Evolutionary conservation across 2,329 filamentous ascomycete genomes (phyloP).

Genomic region (Penicillium janthinellum): DNA sequence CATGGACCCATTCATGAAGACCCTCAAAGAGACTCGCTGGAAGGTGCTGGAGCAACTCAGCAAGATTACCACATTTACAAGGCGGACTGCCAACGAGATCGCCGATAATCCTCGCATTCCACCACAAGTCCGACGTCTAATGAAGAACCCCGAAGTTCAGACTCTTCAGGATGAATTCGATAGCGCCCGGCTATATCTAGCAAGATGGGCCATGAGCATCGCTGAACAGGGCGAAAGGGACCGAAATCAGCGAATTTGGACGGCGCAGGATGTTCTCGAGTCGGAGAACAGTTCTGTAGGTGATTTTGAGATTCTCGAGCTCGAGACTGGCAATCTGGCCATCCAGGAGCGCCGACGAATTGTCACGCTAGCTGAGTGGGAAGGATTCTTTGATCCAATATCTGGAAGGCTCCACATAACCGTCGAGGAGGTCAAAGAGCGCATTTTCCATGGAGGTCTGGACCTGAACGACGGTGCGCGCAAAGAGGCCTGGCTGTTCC

Average conservation of each 20-base stretch:
- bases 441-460: conserved; percentile 93
- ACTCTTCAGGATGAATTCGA: conserved; percentile 97
- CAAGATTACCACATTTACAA: conserved; percentile 94
- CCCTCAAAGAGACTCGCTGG: conserved; percentile 93
- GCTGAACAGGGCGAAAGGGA: conserved; percentile 95
- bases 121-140: conserved; percentile 78
- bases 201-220: conserved; percentile 97
- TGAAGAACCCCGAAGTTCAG: conserved; percentile 92
- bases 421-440: conserved; percentile 89
- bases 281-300: conserved; percentile 94
- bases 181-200: conserved; percentile 89
- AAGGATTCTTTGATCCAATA: conserved; percentile 77
- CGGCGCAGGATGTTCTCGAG: conserved; percentile 85
- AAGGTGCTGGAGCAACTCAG: conserved; percentile 95
- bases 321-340: conserved; percentile 71
- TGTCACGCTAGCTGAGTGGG: conserved; percentile 84
- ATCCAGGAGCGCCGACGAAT: conserved; percentile 75
- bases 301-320: conserved; percentile 90
- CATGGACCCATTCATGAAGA: conserved; percentile 92
- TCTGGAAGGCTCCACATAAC: conserved; percentile 78
- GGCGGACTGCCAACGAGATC: conserved; percentile 87
- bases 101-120: conserved; percentile 89
- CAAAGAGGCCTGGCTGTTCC: conserved; percentile 95
- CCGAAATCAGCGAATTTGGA: conserved; percentile 84
- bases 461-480: conserved; percentile 86